Evolutionary conservation across 2,329 filamentous ascomycete species (phyloP).

Genomic region (Fusarium acutatum): DNA sequence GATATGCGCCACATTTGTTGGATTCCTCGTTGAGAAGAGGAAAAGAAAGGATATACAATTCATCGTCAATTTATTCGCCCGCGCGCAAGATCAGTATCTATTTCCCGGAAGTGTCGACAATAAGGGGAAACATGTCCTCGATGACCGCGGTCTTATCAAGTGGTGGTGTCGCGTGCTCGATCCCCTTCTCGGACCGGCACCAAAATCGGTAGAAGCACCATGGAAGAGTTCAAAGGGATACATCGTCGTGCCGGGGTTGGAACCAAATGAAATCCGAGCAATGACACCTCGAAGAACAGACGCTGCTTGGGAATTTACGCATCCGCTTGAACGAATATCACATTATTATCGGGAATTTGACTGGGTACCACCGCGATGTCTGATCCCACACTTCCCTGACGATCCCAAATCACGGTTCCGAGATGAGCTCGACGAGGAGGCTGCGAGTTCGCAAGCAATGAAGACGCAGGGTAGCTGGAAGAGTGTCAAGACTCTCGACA

Average conservation of each 20-base stretch:
- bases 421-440: constrained; percentile 87
- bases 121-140: constrained; percentile 84
- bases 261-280: constrained; percentile 79
- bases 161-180: constrained; percentile 96
- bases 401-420: constrained; percentile 94
- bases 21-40: constrained; percentile 74
- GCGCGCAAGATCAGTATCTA: constrained; percentile 91
- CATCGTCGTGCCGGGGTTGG: constrained; percentile 86
- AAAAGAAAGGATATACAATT: constrained; percentile 72
- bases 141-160: constrained; percentile 87
- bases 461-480: constrained; percentile 77
- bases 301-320: constrained; percentile 73
- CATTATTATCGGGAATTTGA: constrained; percentile 67
- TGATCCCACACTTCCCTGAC: constrained; percentile 92
- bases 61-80: constrained; percentile 88
- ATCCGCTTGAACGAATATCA: constrained; percentile 73
- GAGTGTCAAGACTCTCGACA: constrained; percentile 82
- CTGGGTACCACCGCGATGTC: constrained; percentile 77
- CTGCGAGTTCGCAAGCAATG: constrained; percentile 64
- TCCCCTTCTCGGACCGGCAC: constrained; percentile 68
- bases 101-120: constrained; percentile 94
- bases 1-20: constrained; percentile 78
- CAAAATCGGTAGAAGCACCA: constrained; percentile 39
- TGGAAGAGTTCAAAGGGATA: constrained; percentile 74
- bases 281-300: constrained; percentile 70